Conservation (phyloP, 2,329 filamentous ascomycete species). For the Delphinella strobiligena region DNA sequence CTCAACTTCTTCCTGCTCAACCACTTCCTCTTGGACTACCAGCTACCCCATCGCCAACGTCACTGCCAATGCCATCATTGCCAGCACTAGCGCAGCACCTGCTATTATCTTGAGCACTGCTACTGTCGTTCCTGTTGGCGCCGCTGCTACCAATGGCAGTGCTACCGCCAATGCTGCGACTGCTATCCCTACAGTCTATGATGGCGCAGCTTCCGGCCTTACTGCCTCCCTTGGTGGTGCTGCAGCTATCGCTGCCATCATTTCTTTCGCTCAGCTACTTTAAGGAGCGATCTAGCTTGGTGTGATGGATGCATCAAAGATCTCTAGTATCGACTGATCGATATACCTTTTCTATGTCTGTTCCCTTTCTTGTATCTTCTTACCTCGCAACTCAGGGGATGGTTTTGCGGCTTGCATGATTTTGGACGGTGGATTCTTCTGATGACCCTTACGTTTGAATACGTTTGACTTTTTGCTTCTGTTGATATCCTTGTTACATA, state of each 20-base stretch:
- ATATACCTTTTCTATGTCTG: not conserved
- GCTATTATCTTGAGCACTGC: too few species aligned
- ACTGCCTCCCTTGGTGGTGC: conserved; percentile 4
- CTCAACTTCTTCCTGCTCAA: not conserved
- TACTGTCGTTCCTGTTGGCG: not conserved
- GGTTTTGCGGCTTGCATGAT: not conserved
- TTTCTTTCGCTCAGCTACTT: conserved; percentile 4
- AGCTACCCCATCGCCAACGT: conserved; percentile 1
- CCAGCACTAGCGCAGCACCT: conserved; percentile 4
- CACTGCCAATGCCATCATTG: conserved; percentile 1
- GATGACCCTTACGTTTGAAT: not conserved
- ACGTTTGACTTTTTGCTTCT: not conserved
- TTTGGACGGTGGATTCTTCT: not conserved
- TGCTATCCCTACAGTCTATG: conserved; percentile 1
- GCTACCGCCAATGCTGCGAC: conserved; percentile 1
- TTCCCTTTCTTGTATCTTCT: not conserved
- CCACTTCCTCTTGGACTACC: conserved; percentile 4
- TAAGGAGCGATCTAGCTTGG: not conserved
- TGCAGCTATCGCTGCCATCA: conserved; percentile 4
- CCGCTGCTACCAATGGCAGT: conserved; percentile 3
- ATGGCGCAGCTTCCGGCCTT: conserved; percentile 8
- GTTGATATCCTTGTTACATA: not conserved
- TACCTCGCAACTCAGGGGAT: not conserved
- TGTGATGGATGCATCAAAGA: not conserved
- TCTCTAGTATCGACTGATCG: not conserved